A percentile compares a stretch with the other conserved stretches of the same genome.
phyloP scores from a whole-genome alignment of 805 yeast genomes.

The Wickerhamomyces ciferrii region DNA sequence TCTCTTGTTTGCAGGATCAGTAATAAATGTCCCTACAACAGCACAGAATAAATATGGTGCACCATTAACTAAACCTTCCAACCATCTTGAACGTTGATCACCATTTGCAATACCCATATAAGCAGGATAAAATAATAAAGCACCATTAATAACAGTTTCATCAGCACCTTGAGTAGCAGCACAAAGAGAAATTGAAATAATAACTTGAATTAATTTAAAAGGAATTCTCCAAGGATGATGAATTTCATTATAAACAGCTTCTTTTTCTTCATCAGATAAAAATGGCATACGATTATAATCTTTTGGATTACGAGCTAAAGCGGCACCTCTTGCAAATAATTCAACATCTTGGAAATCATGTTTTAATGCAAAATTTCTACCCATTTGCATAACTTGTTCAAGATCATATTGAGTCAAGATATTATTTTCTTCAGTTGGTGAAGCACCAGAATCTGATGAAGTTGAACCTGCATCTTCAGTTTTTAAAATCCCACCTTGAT shows the following conservation, averaged over 20 bases:
- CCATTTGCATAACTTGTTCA: conserved; percentile 64
- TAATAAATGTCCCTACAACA: conserved; percentile 54
- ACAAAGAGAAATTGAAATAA: conserved; percentile 66
- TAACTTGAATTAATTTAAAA: conserved; percentile 44
- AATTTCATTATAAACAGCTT: conserved; percentile 39
- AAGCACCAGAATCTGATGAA: not conserved
- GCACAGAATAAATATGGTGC: conserved; percentile 69
- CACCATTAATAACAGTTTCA: conserved; percentile 73
- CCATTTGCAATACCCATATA: conserved; percentile 45
- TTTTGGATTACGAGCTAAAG: conserved; percentile 57
- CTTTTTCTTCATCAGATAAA: conserved; percentile 49
- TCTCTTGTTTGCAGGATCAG: conserved; percentile 51
- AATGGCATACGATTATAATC: conserved; percentile 54
- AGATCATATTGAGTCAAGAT: conserved; percentile 53
- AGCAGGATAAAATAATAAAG: conserved; percentile 54
- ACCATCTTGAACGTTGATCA: conserved; percentile 46
- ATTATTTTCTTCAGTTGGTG: conserved; percentile 28
- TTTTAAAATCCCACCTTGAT: not conserved
- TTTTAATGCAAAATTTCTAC: conserved; percentile 56
- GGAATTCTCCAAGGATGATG: conserved; percentile 40
- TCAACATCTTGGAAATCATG: conserved; percentile 42
- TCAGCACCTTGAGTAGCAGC: conserved; percentile 83
- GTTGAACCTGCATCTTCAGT: not conserved
- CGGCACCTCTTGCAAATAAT: conserved; percentile 60
- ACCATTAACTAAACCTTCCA: conserved; percentile 60